These are phyloP conservation scores for Candida gorgasii DNA, from an alignment of 805 yeast species.

Conservation along the genomic window DNA sequence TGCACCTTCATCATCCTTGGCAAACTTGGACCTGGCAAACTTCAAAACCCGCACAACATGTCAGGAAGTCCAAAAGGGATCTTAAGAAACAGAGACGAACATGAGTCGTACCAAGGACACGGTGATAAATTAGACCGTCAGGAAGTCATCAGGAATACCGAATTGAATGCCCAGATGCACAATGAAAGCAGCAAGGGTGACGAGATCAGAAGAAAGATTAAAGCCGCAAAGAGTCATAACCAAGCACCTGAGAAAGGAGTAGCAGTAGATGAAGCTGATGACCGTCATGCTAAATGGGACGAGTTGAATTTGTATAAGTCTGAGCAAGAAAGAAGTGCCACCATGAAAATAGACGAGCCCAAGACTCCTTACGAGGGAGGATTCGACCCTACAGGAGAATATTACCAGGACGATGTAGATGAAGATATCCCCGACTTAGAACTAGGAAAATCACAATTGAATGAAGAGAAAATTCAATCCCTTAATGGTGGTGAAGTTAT, in stretches of 20 bases:
- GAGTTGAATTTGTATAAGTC: conserved; percentile 70
- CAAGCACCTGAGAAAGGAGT: background rate
- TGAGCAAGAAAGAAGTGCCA: conserved; percentile 70
- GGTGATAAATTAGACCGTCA: conserved; percentile 51
- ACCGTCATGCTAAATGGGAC: conserved; percentile 74
- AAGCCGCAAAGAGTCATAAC: conserved; percentile 30
- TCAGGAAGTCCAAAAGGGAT: conserved; percentile 42
- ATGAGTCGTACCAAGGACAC: conserved; percentile 13
- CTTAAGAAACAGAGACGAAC: conserved; percentile 48
- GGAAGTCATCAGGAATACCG: conserved; percentile 78
- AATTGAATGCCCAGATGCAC: conserved; percentile 61
- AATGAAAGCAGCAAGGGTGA: conserved; percentile 43
- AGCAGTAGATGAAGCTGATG: conserved; percentile 6
- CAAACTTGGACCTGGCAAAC: no score
- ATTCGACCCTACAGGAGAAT: conserved; percentile 77
- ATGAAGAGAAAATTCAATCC: conserved; percentile 32
- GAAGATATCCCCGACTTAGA: conserved; percentile 52
- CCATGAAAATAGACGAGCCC: conserved; percentile 90
- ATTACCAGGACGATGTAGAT: conserved; percentile 65
- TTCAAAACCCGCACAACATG: conserved; percentile 1
- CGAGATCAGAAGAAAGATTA: conserved; percentile 45
- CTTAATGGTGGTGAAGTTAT: conserved; percentile 45
- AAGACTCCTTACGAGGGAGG: conserved; percentile 95
- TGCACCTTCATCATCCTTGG: no score
- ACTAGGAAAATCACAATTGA: conserved; percentile 58